These are phyloP conservation scores for Chrysopogon serrulatus DNA, from an alignment of 176 grass and related monocot species.

Conservation along the genomic window DNA sequence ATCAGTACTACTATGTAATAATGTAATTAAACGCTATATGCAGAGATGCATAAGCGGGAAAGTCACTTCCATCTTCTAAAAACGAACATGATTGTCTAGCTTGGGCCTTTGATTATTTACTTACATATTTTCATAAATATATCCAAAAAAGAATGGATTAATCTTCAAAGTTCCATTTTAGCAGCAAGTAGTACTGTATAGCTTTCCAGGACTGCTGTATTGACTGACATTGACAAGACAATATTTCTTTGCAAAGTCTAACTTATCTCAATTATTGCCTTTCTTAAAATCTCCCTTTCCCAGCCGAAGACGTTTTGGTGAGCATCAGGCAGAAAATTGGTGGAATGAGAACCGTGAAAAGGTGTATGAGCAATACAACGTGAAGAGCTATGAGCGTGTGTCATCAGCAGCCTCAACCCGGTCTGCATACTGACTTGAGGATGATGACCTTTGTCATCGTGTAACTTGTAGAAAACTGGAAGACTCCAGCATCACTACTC, in stretches of 20 bases:
- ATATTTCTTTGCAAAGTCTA: neutral
- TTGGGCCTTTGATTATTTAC: no score
- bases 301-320: conserved; percentile 87
- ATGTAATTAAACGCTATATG: no score
- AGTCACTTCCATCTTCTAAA: no score
- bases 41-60: no score
- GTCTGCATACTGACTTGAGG: conserved; percentile 39
- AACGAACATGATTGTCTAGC: no score
- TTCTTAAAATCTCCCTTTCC: neutral
- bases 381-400: conserved; percentile 74
- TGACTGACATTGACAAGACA: neutral
- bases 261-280: neutral
- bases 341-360: conserved; percentile 94
- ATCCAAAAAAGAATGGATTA: no score
- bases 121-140: no score
- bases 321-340: conserved; percentile 94
- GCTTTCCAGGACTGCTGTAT: neutral
- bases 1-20: no score
- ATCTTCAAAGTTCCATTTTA: no score
- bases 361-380: conserved; percentile 83
- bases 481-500: neutral
- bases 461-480: neutral
- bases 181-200: neutral
- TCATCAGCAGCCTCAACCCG: conserved; percentile 80
- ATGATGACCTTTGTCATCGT: neutral